Evolutionary conservation across 2,329 filamentous ascomycete species (phyloP), one percentile per base, ranked within the genome.

Genomic region (Trichophyton benhamiae): DNA sequence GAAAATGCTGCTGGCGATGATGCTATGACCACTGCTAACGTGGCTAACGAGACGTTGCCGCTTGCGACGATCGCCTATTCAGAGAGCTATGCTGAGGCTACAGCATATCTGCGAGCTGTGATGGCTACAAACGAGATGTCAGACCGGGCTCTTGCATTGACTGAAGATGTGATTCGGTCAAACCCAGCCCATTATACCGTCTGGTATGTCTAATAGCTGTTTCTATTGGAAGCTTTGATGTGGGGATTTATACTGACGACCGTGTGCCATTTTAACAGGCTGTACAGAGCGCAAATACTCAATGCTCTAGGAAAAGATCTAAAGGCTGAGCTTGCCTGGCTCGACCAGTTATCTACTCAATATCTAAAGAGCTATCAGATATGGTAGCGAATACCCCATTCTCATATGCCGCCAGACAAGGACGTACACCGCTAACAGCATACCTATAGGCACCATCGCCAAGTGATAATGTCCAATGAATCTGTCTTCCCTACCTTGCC

Each of bases 361-460:
- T 87, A 96, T 72, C 85, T 95, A 69, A 99, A 99, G 75, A 99
- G 97, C 77, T 99, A 99, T 77, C 94, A 99, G 76, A 99, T 99
- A 74, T 99, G 94, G 89, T 79, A 70, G n/a, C 41, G 8, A 3
- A 20, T 4, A 17, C 7, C 8, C 22, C 3, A 38, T 38, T 3
- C 33, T 38, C 33, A 38, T 38, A 38, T 25, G 20, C 57, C 22
- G n/a, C 17, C 17, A 6, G 15, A 20, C 33, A 5, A 11, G 8
- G 17, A 20, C 20, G 13, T 27, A 20, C 15, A 11, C 30, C n/a
- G 46, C 52, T 55, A 20, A 55, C 30, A 15, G 2, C 27, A 38
- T 38, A 52, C 27, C 44, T 68, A 74, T 79, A 66, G 74, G 82
- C 75, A 88, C 83, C 77, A 86, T 76, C 72, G 81, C 67, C 72